These are phyloP conservation scores for Lodderomyces elongisporus DNA, from an alignment of 1,139 yeast genomes.

Conservation along the genomic window DNA sequence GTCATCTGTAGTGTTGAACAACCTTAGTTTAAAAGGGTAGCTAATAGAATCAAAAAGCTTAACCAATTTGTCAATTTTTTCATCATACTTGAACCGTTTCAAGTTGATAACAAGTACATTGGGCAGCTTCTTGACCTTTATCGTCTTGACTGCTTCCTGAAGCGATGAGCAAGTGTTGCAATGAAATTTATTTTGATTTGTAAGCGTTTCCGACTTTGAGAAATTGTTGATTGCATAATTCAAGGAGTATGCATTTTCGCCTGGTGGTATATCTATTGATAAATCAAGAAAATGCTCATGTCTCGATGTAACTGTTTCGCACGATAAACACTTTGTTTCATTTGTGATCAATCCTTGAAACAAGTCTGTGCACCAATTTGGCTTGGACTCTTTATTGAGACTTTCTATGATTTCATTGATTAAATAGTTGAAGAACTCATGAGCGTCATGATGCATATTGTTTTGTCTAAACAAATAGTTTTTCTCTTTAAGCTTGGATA, in stretches of 20 bases:
- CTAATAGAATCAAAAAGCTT: constrained; percentile 82
- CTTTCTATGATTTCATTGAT: constrained; percentile 78
- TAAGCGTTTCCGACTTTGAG: constrained; percentile 78
- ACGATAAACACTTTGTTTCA: constrained; percentile 84
- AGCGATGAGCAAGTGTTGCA: constrained; percentile 88
- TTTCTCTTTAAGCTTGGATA: constrained; percentile 71
- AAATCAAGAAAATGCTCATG: constrained; percentile 86
- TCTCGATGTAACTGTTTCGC: constrained; percentile 80
- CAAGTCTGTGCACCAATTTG: constrained; percentile 59
- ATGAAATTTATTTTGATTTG: constrained; percentile 85
- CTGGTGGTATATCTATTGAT: constrained; percentile 76
- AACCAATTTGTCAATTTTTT: constrained; percentile 72
- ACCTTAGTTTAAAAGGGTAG: constrained; percentile 69
- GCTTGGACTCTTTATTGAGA: constrained; percentile 39
- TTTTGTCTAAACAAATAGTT: constrained; percentile 81
- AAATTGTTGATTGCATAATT: constrained; percentile 74
- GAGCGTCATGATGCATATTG: constrained; percentile 96
- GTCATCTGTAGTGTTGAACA: constrained; percentile 66
- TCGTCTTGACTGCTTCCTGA: constrained; percentile 94
- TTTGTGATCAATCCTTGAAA: constrained; percentile 85
- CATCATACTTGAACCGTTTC: constrained; percentile 89
- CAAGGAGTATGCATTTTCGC: constrained; percentile 58
- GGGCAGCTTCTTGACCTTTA: constrained; percentile 75
- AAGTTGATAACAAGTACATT: constrained; percentile 75
- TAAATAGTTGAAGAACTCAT: constrained; percentile 85